Conservation (phyloP, 2,329 filamentous ascomycete species). For the Colletotrichum salicis region DNA sequence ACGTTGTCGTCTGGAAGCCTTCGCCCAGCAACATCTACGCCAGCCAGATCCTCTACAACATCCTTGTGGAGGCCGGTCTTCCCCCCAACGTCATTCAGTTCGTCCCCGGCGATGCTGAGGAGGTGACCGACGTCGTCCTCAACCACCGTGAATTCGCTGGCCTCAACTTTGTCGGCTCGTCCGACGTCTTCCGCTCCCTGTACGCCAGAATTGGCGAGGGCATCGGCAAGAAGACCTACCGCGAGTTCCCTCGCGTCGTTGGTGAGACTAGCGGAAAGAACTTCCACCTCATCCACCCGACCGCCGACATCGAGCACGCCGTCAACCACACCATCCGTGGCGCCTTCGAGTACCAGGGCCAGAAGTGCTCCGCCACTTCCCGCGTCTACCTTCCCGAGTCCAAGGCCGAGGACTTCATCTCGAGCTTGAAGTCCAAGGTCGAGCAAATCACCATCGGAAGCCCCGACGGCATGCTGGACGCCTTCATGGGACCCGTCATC, state of each 20-base stretch:
- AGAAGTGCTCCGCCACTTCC: slow-evolving; percentile 90
- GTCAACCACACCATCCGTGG: slow-evolving; percentile 85
- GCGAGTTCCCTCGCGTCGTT: slow-evolving; percentile 86
- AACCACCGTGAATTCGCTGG: slow-evolving; percentile 84
- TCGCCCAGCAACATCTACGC: slow-evolving; percentile 85
- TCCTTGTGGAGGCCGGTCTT: slow-evolving; percentile 89
- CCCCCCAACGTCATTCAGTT: slow-evolving; percentile 93
- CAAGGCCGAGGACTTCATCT: slow-evolving; percentile 66
- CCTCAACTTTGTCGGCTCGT: slow-evolving; percentile 96
- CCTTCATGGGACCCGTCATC: slow-evolving; percentile 88
- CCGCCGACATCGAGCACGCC: slow-evolving; percentile 81
- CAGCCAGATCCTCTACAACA: slow-evolving; percentile 90
- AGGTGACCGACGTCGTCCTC: slow-evolving; percentile 82
- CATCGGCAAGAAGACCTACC: slow-evolving; percentile 83
- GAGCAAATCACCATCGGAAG: slow-evolving; percentile 76
- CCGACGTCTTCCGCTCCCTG: slow-evolving; percentile 86
- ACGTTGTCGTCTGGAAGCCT: slow-evolving; percentile 91
- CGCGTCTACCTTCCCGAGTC: slow-evolving; percentile 82
- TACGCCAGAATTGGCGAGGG: slow-evolving; percentile 88
- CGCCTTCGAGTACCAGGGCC: slow-evolving; percentile 90
- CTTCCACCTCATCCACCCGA: slow-evolving; percentile 84
- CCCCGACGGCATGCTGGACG: slow-evolving; percentile 70
- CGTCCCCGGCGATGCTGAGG: slow-evolving; percentile 85
- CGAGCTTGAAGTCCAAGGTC: slow-evolving; percentile 72
- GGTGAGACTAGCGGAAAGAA: slow-evolving; percentile 95